Conservation (phyloP, 1,139 yeast species). For the Suhomyces wounanorum region DNA sequence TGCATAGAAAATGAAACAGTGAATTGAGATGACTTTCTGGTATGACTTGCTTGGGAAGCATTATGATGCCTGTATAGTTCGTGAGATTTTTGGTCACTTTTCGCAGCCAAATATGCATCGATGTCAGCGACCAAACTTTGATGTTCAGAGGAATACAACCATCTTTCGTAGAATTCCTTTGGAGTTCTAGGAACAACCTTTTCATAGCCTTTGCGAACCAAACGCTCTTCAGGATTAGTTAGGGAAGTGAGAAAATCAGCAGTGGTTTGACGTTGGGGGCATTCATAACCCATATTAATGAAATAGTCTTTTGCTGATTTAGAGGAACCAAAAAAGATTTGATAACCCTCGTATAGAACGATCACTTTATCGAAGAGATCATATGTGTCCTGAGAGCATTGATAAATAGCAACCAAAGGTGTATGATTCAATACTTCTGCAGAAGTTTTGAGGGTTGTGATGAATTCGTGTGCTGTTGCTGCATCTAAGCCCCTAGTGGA, state of each 20-base stretch:
- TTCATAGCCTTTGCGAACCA: slow-evolving; percentile 53
- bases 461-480: slow-evolving; percentile 29
- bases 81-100: slow-evolving; percentile 20
- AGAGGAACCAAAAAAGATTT: slow-evolving; percentile 26
- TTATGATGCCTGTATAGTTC: slow-evolving; percentile 51
- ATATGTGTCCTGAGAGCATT: slow-evolving; percentile 32
- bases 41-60: slow-evolving; percentile 58
- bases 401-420: slow-evolving; percentile 30
- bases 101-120: slow-evolving; percentile 30
- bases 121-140: slow-evolving; percentile 32
- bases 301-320: slow-evolving; percentile 25
- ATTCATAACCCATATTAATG: slow-evolving; percentile 30
- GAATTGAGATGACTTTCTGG: slow-evolving; percentile 58
- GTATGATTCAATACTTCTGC: slow-evolving; percentile 25
- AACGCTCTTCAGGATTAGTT: slow-evolving; percentile 56
- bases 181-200: slow-evolving; percentile 66
- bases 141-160: slow-evolving; percentile 63
- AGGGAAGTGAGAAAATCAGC: slow-evolving; percentile 61
- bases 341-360: slow-evolving; percentile 30
- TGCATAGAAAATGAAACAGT: slow-evolving; percentile 69
- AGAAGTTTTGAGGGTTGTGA: slow-evolving; percentile 28
- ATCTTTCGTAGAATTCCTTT: slow-evolving; percentile 63
- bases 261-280: slow-evolving; percentile 57
- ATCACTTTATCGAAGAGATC: slow-evolving; percentile 29
- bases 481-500: slow-evolving; percentile 29